phyloP scores from a whole-genome alignment of 352 stramenopile genomes.

The Phytopythium boreale region DNA sequence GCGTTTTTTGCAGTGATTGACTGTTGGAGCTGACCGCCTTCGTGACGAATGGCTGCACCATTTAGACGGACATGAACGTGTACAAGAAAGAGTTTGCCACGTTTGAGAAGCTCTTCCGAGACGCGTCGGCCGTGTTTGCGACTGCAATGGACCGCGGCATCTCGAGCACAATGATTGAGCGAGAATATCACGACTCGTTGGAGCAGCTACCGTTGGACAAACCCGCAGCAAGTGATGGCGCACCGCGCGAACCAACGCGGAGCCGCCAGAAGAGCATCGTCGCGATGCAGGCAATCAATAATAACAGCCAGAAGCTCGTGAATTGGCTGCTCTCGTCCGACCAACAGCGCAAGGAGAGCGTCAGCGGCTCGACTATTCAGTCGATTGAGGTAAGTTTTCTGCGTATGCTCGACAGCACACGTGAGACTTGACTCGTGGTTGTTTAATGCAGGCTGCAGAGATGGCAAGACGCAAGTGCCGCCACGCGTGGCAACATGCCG shows the following conservation, averaged over 20 bases:
- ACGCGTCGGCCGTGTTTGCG: conserved; percentile 57
- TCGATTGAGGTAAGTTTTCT: conserved; percentile 41
- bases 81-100: conserved; percentile 69
- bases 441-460: conserved; percentile 47
- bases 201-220: conserved; percentile 31
- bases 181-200: conserved; percentile 57
- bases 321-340: conserved; percentile 75
- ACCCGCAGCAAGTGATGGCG: not conserved
- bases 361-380: conserved; percentile 55
- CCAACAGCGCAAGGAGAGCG: conserved; percentile 64
- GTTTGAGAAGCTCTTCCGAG: conserved; percentile 76
- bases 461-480: conserved; percentile 58
- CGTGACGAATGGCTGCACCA: not conserved
- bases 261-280: conserved; percentile 9
- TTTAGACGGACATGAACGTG: conserved; percentile 49
- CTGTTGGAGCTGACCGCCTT: not conserved
- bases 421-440: conserved; percentile 2
- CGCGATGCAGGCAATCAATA: conserved; percentile 29
- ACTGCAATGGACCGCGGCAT: conserved; percentile 72
- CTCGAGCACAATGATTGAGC: conserved; percentile 64
- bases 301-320: conserved; percentile 72
- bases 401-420: not conserved
- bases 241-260: not conserved
- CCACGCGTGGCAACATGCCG: conserved; percentile 53
- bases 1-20: not conserved